Evolutionary conservation across 345 rosid genomes (phyloP), one percentile per base, ranked within the genome.

Genomic region (Moricandia moricandioides): DNA sequence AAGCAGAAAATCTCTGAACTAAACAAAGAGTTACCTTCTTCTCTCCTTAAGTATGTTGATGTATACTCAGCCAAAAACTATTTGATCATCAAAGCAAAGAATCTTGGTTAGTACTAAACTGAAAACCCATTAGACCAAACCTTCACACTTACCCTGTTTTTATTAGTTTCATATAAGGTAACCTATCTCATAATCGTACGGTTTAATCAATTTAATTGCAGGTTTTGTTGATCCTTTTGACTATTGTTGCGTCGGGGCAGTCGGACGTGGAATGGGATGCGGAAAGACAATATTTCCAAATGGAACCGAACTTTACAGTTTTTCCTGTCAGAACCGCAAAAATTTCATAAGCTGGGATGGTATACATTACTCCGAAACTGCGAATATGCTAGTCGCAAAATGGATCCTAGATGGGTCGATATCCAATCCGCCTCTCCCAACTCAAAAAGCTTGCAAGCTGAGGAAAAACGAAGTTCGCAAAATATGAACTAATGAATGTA

Each of bases 301-400:
- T 69, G 92, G 94, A 33, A 86, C 90, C 55, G 81, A 71, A 35
- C 85, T 81, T 39, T 89, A 85, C 69, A 90, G 91, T 9, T 72
- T 82, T 63, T 86, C 96, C 0, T 90, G 96, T 69, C 27, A 73
- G 49, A 65, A 83, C 69, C 95, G 89, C 26, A 80, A 78, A 12
- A 77, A 7, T 67, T 88, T 83, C 76, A 73, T 90, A 18, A 90
- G 90, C 77, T 92, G 98, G 91, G 96, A 92, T 80, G 96, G 91
- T 1, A 83, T 88, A 69, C 95, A 88, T 81, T 90, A 85, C 79
- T 61, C 89, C 0, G 76, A 87, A 72, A 89, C 92, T 1, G 89
- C 90, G 2, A 89, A 90, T 65, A 43, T 58, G 67, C 83, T 85
- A 80, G 66, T 90, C 12, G 85, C 86, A 9, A 73, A 66, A 4